Evolutionary conservation across 202 grass and related monocot species (phyloP), one percentile per base, ranked within the genome.

Genomic region (Saccharum hybrid): DNA sequence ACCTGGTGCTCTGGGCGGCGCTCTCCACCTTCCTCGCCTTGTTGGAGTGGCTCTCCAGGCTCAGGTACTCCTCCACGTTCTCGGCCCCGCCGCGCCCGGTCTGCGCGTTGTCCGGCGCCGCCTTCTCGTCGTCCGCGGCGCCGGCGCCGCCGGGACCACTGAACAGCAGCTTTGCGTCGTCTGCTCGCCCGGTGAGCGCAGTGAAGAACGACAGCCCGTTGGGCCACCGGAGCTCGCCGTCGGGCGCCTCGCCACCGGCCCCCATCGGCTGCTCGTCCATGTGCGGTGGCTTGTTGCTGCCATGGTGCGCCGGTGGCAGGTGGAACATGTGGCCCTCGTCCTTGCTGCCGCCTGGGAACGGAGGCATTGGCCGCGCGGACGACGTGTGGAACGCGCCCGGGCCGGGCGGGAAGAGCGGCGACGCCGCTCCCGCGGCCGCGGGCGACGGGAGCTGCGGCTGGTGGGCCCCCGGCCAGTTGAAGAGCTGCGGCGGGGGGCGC

Each of bases 131-230:
- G 0, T 85, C 84, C 1, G 23, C 34, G 26, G 40, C 66, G 66
- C 68, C 85, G 3, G 63, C 81, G 4, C 64, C 71, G 0, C 77
- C 78, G 0, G 67, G 73, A 0, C 80, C 67, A 59, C 88, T 84
- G 62, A 90, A 92, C 54, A 99, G 81, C 8, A 96, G 80, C 78
- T 96, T 98, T 15, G 83, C 81, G 62, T 98, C 91, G 10, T 93
- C 96, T 0, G 91, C 74, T 26, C 96, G 86, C 2, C 91, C 91
- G 0, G 96, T 99, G 41, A 99, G 86, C 34, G 93, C 96, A 16
- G 93, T 94, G 89, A 96, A 99, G 90, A 99, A 94, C 0, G 96
- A 99, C 40, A 99, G 72, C 36, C 93, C 93, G 63, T 92, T 99
- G 39, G 96, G 96, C 96, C 96, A 99, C 19, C 93, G 93, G 12